phyloP scores from a whole-genome alignment of 2,329 filamentous ascomycete species.

The Fusarium buharicum region DNA sequence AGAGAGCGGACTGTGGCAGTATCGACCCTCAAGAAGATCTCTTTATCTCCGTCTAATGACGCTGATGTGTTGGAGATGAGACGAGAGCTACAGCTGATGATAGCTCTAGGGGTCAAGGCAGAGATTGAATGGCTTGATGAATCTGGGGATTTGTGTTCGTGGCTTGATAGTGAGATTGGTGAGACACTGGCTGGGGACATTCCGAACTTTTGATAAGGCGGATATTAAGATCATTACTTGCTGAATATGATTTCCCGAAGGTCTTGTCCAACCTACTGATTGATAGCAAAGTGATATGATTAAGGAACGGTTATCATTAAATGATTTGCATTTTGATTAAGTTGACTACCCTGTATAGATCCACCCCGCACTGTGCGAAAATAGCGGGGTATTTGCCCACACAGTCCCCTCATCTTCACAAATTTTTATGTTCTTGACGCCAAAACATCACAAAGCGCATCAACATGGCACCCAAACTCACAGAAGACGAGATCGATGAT shows the following conservation, averaged over 20 bases:
- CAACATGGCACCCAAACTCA: slow-evolving; percentile 65
- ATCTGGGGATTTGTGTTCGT: slow-evolving; percentile 59
- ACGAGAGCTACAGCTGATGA: slow-evolving; percentile 75
- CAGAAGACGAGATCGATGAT: slow-evolving; percentile 88
- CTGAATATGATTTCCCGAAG: background rate
- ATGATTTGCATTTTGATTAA: background rate
- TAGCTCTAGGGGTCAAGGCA: slow-evolving; percentile 78
- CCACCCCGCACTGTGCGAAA: slow-evolving; percentile 50
- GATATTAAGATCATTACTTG: background rate
- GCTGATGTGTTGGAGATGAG: slow-evolving; percentile 54
- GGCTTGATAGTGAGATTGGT: slow-evolving; percentile 60
- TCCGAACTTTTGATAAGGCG: background rate
- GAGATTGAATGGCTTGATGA: slow-evolving; percentile 79
- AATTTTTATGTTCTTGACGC: slow-evolving; percentile 46
- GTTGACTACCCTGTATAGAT: slow-evolving; percentile 38
- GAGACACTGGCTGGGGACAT: slow-evolving; percentile 11
- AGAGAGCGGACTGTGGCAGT: slow-evolving; percentile 69
- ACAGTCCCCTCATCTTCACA: slow-evolving; percentile 55
- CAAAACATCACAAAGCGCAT: slow-evolving; percentile 24
- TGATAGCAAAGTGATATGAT: no score
- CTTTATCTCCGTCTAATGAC: slow-evolving; percentile 42
- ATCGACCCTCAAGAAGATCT: slow-evolving; percentile 61
- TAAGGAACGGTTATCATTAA: no score
- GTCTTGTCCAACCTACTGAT: background rate
- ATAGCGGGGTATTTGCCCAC: slow-evolving; percentile 48